Base-by-base conservation (phyloP, 345 rosid genomes). In the Eutrema japonicum region DNA sequence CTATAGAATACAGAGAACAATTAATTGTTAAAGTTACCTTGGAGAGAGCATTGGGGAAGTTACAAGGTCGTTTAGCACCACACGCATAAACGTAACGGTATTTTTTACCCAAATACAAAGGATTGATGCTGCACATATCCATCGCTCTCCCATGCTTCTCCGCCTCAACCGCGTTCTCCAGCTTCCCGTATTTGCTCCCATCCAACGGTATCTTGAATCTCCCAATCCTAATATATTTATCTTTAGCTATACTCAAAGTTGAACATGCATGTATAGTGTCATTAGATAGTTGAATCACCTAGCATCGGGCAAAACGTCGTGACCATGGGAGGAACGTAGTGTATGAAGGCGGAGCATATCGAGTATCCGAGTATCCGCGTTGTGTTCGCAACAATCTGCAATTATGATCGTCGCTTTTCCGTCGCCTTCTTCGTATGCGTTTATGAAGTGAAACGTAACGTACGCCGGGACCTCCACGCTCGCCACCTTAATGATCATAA, bases 111-210 rank as follows among this genome's bases (percentile, higher is more conserved):
- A 89, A 70, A 72, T 79, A 69, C 26, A 78, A 77, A 38, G 93
- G 98, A 82, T 94, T 94, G 43, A 91, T 85, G 83, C 89, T 88
- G 79, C 98, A 94, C 98, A 94, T 91, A 64, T 94, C 98, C 95
- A 94, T 88, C 16, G 95, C 98, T 71, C 85, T 89, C 3, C 99
- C 99, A 80, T 94, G 98, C 67, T 94, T 90, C 55, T 89, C 82
- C 8, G 98, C 89, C 64, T 89, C 89, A 81, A 94, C 74, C 2
- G 97, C 97, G 32, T 93, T 84, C 80, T 86, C 96, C 52, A 95
- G 61, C 50, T 56, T 78, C 64, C 99, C 96, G 8, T 73, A 72
- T 33, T 85, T 87, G 73, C 93, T 88, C 77, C 99, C 99, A 49
- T 91, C 96, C 27, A 95, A 50, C 22, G 99, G 99, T 71, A 95